phyloP scores from a whole-genome alignment of 163 green algal species.

The Volvox carteri region DNA sequence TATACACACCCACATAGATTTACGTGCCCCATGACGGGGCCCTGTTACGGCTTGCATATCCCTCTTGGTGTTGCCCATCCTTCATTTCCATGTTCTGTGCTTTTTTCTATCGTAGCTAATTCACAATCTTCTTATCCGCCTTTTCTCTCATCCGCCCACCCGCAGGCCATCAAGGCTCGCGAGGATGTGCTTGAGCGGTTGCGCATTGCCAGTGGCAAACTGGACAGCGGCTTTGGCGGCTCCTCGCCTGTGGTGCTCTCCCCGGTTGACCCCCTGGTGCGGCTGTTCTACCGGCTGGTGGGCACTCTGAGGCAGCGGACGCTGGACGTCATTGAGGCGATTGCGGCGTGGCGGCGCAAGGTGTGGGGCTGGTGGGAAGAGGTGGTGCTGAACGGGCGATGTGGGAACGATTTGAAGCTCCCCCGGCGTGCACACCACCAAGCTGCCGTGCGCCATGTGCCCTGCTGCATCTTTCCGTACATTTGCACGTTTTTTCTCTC shows the following conservation, averaged over 20 bases:
- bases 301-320: conserved; percentile 60
- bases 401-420: neutral
- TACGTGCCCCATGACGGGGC: too few species aligned
- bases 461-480: too few species aligned
- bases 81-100: too few species aligned
- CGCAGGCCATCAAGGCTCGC: conserved; percentile 63
- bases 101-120: too few species aligned
- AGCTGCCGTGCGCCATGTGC: too few species aligned
- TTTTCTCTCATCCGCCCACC: neutral
- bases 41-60: too few species aligned
- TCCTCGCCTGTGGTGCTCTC: conserved; percentile 54
- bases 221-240: conserved; percentile 57
- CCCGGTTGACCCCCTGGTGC: conserved; percentile 59
- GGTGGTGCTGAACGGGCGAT: neutral
- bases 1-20: too few species aligned
- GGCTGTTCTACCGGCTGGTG: conserved; percentile 66
- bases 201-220: conserved; percentile 57
- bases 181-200: conserved; percentile 65
- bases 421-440: too few species aligned
- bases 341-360: conserved; percentile 61
- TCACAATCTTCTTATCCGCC: too few species aligned
- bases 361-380: neutral
- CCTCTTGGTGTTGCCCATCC: too few species aligned
- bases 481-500: too few species aligned
- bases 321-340: conserved; percentile 60